Conservation (phyloP, 176 grass and related monocot species). For the barley (Hordeum vulgare) region DNA sequence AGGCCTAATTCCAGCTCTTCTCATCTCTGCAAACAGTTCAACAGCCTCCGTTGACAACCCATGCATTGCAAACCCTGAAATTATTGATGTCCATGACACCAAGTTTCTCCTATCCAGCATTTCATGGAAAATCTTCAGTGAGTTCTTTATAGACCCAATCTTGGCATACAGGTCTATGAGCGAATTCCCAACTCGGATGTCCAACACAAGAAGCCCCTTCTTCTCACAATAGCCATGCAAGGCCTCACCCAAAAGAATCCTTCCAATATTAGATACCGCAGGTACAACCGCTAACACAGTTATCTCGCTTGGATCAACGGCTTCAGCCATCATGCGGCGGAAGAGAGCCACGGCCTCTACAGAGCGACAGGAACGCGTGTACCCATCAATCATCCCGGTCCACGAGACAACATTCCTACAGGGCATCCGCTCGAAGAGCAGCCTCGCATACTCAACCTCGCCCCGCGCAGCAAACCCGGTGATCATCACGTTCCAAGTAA, state of each 20-base stretch:
- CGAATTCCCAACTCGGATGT: constrained; percentile 50
- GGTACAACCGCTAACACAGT: constrained; percentile 45
- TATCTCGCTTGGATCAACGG: constrained; percentile 38
- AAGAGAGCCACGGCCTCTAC: constrained; percentile 40
- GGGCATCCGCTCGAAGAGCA: constrained; percentile 52
- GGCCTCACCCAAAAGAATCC: constrained; percentile 18
- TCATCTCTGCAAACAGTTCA: constrained; percentile 45
- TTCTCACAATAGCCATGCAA: constrained; percentile 45
- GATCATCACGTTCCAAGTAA: constrained; percentile 64
- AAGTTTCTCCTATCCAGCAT: constrained; percentile 43
- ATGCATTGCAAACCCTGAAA: constrained; percentile 50
- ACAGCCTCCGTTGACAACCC: constrained; percentile 43
- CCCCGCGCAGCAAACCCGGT: constrained; percentile 48
- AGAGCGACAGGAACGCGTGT: constrained; percentile 3
- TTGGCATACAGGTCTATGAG: constrained; percentile 66
- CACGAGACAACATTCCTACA: constrained; percentile 47
- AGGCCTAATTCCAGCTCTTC: constrained; percentile 26
- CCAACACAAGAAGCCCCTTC: constrained; percentile 23
- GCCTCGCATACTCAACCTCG: constrained; percentile 28
- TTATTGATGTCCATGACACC: constrained; percentile 72
- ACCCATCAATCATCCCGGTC: constrained; percentile 62
- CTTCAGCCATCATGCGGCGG: constrained; percentile 37
- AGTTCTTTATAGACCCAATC: constrained; percentile 42
- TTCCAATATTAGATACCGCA: constrained; percentile 37
- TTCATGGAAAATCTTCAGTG: constrained; percentile 35